Percentiles rank a stretch among this genome's conserved stretches.
Conservation (phyloP, 2,329 filamentous ascomycete genomes). For the Colletotrichum tabaci region DNA sequence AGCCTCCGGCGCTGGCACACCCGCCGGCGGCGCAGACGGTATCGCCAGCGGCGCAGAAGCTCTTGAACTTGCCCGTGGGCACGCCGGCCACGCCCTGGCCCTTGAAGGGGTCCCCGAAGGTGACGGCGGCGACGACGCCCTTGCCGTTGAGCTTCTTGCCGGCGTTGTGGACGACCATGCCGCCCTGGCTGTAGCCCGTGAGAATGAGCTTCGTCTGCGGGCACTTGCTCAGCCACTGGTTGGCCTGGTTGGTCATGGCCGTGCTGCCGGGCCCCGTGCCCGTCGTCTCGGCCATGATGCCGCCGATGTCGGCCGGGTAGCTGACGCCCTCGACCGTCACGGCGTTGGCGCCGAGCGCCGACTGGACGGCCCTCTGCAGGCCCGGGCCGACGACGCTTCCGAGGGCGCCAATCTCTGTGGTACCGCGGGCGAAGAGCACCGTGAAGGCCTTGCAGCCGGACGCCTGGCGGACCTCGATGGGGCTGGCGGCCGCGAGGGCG, state of each 20-base stretch:
- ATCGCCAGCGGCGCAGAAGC: conserved; percentile 30
- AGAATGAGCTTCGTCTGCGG: conserved; percentile 62
- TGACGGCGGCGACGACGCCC: conserved; percentile 30
- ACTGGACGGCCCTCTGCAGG: conserved; percentile 61
- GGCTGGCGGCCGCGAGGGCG: conserved; percentile 45
- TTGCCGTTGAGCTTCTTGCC: conserved; percentile 49
- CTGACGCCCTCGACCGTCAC: conserved; percentile 68
- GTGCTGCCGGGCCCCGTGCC: conserved; percentile 60
- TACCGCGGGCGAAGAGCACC: conserved; percentile 70
- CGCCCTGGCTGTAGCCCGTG: conserved; percentile 63
- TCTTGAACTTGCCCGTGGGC: conserved; percentile 27
- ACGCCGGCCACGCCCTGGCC: conserved; percentile 23
- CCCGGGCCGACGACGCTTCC: conserved; percentile 65
- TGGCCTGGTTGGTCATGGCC: conserved; percentile 53
- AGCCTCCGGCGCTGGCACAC: conserved; percentile 33
- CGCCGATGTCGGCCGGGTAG: conserved; percentile 62
- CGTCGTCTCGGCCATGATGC: conserved; percentile 58
- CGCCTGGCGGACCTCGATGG: conserved; percentile 34
- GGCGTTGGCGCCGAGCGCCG: conserved; percentile 57
- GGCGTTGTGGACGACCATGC: conserved; percentile 60
- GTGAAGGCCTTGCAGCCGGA: conserved; percentile 61
- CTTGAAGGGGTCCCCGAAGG: conserved; percentile 42
- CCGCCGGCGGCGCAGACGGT: conserved; percentile 27
- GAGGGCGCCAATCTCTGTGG: conserved; percentile 67
- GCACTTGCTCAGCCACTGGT: conserved; percentile 56